These are phyloP conservation scores for Tetrahymena malaccensis DNA, from an alignment of 73 alveolate species.

Conservation along the genomic window DNA sequence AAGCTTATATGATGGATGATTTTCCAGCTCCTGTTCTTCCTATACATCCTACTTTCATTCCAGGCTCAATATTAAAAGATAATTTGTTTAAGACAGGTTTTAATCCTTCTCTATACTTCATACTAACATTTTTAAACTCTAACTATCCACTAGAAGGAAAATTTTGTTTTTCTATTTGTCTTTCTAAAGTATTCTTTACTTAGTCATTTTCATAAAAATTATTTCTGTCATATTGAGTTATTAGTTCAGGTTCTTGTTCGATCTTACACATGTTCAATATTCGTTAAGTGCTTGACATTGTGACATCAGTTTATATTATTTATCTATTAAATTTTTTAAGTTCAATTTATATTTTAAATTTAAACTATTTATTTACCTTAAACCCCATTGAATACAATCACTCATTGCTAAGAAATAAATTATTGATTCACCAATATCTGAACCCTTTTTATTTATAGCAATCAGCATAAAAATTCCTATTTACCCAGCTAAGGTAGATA, in stretches of 20 bases:
- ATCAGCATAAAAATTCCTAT: neutral
- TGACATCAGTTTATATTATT: neutral
- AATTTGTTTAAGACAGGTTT: constrained; percentile 10
- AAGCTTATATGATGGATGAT: constrained; percentile 30
- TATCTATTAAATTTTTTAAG: neutral
- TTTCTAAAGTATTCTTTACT: no score
- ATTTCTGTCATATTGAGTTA: neutral
- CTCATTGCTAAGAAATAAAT: neutral
- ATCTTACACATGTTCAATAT: neutral
- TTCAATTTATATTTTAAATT: no score
- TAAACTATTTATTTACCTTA: neutral
- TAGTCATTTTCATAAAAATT: no score
- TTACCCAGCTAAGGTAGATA: neutral
- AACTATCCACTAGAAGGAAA: constrained; percentile 3
- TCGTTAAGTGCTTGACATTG: neutral
- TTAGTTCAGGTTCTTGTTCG: neutral
- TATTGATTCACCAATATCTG: neutral
- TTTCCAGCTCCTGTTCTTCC: constrained; percentile 58
- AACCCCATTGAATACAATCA: neutral
- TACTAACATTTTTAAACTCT: constrained; percentile 3
- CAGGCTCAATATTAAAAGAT: neutral
- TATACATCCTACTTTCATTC: constrained; percentile 26
- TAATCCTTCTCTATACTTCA: constrained; percentile 5
- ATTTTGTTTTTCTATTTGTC: no score
- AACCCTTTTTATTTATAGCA: neutral